These are phyloP conservation scores for Mycena epipterygia DNA, from an alignment of 768 basidiomycete species.

Conservation along the genomic window DNA sequence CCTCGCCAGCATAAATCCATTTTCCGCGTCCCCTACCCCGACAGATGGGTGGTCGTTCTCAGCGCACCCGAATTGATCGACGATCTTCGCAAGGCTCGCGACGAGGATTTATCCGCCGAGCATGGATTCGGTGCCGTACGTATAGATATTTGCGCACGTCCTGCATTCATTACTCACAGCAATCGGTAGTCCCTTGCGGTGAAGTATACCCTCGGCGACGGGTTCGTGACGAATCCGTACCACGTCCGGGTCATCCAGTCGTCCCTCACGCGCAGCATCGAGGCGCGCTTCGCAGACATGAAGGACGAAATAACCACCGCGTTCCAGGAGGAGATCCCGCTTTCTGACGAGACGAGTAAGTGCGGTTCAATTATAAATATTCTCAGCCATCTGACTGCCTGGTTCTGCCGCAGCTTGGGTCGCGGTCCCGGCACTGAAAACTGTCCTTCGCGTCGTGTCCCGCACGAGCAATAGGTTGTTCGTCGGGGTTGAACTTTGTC, in stretches of 20 bases:
- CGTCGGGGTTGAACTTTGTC: slow-evolving; percentile 51
- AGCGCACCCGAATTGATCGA: slow-evolving; percentile 59
- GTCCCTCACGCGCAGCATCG: slow-evolving; percentile 36
- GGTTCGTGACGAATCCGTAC: slow-evolving; percentile 29
- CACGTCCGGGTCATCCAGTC: slow-evolving; percentile 37
- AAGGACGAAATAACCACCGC: slow-evolving; percentile 38
- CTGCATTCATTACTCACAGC: not conserved
- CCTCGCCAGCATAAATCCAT: slow-evolving; percentile 33
- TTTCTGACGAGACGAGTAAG: not conserved
- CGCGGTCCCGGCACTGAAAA: slow-evolving; percentile 35
- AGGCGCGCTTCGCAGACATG: slow-evolving; percentile 31
- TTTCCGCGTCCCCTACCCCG: slow-evolving; percentile 59
- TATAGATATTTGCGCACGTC: not conserved
- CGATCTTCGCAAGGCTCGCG: slow-evolving; percentile 58
- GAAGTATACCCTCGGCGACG: slow-evolving; percentile 26
- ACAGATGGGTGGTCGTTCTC: slow-evolving; percentile 61
- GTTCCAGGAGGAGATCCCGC: slow-evolving; percentile 35
- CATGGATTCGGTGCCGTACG: slow-evolving; percentile 46
- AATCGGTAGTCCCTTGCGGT: slow-evolving; percentile 1
- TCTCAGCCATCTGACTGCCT: not conserved
- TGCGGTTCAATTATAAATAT: not conserved
- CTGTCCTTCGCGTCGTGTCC: slow-evolving; percentile 46
- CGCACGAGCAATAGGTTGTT: slow-evolving; percentile 50
- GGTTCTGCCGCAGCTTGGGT: slow-evolving; percentile 39
- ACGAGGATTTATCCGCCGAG: slow-evolving; percentile 48